phyloP scores from a whole-genome alignment of 2,329 filamentous ascomycete genomes.

The Talaromyces sp. region DNA sequence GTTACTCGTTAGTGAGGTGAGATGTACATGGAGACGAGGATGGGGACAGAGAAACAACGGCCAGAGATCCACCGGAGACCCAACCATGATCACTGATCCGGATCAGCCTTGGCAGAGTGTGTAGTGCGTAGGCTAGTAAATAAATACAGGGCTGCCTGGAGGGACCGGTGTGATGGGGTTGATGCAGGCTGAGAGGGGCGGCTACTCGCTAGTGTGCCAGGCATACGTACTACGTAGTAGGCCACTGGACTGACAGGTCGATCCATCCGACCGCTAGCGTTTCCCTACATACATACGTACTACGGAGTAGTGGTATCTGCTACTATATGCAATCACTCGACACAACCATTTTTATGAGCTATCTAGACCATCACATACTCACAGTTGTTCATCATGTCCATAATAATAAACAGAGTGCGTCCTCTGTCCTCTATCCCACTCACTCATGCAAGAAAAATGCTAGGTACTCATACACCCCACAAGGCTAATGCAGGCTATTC shows the following conservation, averaged over 20 bases:
- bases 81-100: slow-evolving; percentile 1
- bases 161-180: not conserved
- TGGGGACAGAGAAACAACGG: slow-evolving; percentile 1
- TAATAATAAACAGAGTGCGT: too few species aligned
- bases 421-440: too few species aligned
- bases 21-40: not conserved
- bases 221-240: not conserved
- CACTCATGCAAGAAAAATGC: not conserved
- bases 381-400: too few species aligned
- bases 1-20: not conserved
- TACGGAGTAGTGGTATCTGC: too few species aligned
- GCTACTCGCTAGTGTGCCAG: not conserved
- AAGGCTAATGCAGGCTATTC: slow-evolving; percentile 13
- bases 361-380: too few species aligned
- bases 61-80: slow-evolving; percentile 4
- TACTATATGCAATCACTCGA: too few species aligned
- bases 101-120: not conserved
- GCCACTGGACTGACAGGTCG: slow-evolving; percentile 13
- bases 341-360: too few species aligned
- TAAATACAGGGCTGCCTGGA: not conserved
- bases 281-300: not conserved
- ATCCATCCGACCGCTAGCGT: slow-evolving; percentile 16
- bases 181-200: not conserved
- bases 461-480: not conserved
- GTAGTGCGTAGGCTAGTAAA: not conserved